Evolutionary conservation across 352 stramenopile species (phyloP).

Genomic region (Phytophthora boehmeriae): DNA sequence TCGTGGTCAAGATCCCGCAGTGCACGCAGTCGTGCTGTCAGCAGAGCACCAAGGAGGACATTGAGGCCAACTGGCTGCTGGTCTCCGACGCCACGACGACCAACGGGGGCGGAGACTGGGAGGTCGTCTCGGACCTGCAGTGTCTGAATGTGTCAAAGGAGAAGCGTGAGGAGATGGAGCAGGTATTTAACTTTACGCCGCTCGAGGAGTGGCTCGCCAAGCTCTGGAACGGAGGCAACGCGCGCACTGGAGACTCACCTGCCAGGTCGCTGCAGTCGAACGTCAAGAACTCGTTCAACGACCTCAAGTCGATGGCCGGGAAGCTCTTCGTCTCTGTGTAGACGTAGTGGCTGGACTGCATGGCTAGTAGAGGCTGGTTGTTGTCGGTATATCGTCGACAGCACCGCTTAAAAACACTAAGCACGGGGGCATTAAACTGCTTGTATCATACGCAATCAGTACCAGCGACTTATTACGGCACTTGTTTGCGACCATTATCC

Average conservation of each 20-base stretch:
- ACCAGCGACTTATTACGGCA: no score
- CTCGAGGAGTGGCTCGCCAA: conserved; percentile 73
- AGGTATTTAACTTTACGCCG: conserved; percentile 56
- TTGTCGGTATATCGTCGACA: not conserved
- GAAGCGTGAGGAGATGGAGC: conserved; percentile 66
- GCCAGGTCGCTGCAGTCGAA: conserved; percentile 45
- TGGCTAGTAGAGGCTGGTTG: not conserved
- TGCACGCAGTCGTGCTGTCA: conserved; percentile 71
- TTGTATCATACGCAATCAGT: no score
- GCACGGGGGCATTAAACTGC: no score
- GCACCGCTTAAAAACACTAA: conserved; percentile 2
- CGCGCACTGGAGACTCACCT: conserved; percentile 7
- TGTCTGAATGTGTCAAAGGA: conserved; percentile 63
- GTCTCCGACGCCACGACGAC: conserved; percentile 68
- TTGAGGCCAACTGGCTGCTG: conserved; percentile 85
- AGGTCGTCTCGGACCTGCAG: conserved; percentile 72
- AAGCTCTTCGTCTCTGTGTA: conserved; percentile 58
- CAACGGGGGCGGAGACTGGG: conserved; percentile 60
- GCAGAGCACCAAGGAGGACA: conserved; percentile 73
- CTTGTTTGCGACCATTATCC: no score
- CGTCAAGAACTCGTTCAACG: conserved; percentile 64
- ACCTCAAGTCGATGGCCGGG: conserved; percentile 59
- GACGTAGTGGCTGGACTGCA: no score
- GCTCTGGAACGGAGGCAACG: conserved; percentile 51
- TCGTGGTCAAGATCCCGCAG: conserved; percentile 27